Evolutionary conservation across 495 filamentous ascomycete genomes (phyloP).

Genomic region (Neurospora sublineolata): DNA sequence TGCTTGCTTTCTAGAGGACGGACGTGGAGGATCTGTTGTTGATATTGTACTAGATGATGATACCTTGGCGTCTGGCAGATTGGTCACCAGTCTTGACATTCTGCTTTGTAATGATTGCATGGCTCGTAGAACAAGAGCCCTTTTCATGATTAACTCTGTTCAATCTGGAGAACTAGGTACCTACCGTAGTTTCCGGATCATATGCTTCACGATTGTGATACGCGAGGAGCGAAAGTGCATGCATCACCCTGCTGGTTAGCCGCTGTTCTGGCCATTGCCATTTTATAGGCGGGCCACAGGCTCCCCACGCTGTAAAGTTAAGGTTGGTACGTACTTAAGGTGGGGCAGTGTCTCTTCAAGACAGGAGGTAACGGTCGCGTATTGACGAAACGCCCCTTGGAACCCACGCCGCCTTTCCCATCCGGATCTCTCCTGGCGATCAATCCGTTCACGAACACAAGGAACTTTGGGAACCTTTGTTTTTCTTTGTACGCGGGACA

Average conservation of each 20-base stretch:
- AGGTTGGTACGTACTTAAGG: neutral
- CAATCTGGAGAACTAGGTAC: neutral
- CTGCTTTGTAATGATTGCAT: neutral
- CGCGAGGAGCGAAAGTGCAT: neutral
- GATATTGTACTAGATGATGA: neutral
- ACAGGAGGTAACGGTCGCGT: neutral
- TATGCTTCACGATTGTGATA: neutral
- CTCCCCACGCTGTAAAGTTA: neutral
- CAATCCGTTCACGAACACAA: neutral
- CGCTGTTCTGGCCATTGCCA: neutral
- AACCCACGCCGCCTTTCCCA: conserved; percentile 1
- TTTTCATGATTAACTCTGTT: neutral
- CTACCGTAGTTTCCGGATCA: neutral
- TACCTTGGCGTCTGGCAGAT: neutral
- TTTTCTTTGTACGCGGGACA: neutral
- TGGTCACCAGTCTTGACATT: neutral
- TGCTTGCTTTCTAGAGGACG: conserved; percentile 31
- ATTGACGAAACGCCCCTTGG: neutral
- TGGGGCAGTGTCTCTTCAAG: neutral
- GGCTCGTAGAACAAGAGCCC: neutral
- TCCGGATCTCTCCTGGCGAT: neutral
- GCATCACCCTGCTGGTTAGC: neutral
- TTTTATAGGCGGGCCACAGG: neutral
- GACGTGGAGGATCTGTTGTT: neutral
- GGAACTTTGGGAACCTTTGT: neutral